Conservation (phyloP, 2,329 filamentous ascomycete species). For the Zasmidium citrigriseum region DNA sequence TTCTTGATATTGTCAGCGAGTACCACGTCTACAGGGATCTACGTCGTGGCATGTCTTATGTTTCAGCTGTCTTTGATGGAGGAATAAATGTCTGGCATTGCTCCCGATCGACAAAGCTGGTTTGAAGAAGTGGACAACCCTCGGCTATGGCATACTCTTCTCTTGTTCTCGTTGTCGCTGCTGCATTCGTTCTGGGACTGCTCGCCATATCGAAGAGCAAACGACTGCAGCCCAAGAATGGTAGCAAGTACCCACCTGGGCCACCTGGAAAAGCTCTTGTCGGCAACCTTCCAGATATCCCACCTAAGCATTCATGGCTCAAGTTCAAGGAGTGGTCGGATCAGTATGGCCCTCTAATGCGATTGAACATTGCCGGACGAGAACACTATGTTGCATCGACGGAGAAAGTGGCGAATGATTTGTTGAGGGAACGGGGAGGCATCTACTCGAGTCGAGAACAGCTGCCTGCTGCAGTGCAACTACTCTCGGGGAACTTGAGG, state of each 20-base stretch:
- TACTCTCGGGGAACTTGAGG: constrained; percentile 30
- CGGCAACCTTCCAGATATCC: constrained; percentile 40
- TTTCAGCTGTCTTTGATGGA: too few relatives aligned
- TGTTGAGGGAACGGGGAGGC: constrained; percentile 43
- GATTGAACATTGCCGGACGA: constrained; percentile 45
- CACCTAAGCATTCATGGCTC: constrained; percentile 42
- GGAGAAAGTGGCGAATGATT: constrained; percentile 45
- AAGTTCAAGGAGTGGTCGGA: constrained; percentile 43
- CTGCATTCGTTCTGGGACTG: neutral
- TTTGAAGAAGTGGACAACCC: too few relatives aligned
- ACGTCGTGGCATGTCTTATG: too few relatives aligned
- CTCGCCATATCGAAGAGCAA: neutral
- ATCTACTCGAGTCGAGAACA: constrained; percentile 42
- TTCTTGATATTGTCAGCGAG: too few relatives aligned
- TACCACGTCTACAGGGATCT: too few relatives aligned
- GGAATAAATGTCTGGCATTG: too few relatives aligned
- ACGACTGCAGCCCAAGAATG: neutral
- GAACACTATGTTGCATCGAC: constrained; percentile 42
- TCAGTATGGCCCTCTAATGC: constrained; percentile 45
- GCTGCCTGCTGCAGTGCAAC: constrained; percentile 37
- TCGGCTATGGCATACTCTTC: neutral
- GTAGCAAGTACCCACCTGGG: constrained; percentile 9
- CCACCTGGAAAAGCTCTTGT: constrained; percentile 28
- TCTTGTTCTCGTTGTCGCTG: neutral
- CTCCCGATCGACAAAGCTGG: too few relatives aligned